phyloP scores from a whole-genome alignment of 2,329 filamentous ascomycete genomes.

The Nothophoma quercina region DNA sequence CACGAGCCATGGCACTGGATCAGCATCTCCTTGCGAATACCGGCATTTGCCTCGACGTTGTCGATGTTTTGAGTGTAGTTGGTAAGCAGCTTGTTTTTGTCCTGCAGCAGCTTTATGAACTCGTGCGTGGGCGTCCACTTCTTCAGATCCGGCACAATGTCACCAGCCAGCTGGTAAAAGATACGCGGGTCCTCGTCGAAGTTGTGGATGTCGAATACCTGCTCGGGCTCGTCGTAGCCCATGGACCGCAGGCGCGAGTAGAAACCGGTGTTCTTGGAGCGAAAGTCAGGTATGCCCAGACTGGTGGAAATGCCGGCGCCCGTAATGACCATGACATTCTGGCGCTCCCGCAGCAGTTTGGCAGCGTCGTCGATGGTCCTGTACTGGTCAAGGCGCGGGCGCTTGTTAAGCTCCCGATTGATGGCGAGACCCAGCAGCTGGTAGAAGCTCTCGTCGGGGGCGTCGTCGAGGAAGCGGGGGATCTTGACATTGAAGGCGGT shows the following conservation, averaged over 20 bases:
- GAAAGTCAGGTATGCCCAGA: conserved; percentile 95
- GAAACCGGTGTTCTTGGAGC: conserved; percentile 89
- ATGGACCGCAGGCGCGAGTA: conserved; percentile 85
- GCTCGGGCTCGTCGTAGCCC: conserved; percentile 83
- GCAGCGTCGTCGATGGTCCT: conserved; percentile 91
- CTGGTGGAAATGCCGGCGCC: conserved; percentile 97
- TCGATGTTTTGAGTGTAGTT: conserved; percentile 99
- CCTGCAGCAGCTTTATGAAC: conserved; percentile 89
- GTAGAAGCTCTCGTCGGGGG: conserved; percentile 77
- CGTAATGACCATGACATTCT: conserved; percentile 91
- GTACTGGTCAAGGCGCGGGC: conserved; percentile 79
- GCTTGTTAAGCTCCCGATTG: conserved; percentile 79
- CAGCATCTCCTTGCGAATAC: conserved; percentile 80
- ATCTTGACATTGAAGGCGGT: conserved; percentile 84
- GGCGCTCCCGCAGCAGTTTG: conserved; percentile 72
- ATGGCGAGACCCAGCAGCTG: conserved; percentile 78
- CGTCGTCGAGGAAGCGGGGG: conserved; percentile 75
- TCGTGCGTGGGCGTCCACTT: conserved; percentile 90
- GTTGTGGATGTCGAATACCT: conserved; percentile 90
- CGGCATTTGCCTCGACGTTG: conserved; percentile 88
- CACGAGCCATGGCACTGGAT: conserved; percentile 98
- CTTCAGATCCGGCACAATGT: conserved; percentile 82
- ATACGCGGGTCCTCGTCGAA: conserved; percentile 86
- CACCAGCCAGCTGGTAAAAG: conserved; percentile 90
- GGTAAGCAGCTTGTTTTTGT: conserved; percentile 87